Percentiles rank a stretch among this genome's conserved stretches.
These are phyloP conservation scores for Trichosporon sp. DNA, from an alignment of 1,284 basidiomycete species.

Conservation along the genomic window DNA sequence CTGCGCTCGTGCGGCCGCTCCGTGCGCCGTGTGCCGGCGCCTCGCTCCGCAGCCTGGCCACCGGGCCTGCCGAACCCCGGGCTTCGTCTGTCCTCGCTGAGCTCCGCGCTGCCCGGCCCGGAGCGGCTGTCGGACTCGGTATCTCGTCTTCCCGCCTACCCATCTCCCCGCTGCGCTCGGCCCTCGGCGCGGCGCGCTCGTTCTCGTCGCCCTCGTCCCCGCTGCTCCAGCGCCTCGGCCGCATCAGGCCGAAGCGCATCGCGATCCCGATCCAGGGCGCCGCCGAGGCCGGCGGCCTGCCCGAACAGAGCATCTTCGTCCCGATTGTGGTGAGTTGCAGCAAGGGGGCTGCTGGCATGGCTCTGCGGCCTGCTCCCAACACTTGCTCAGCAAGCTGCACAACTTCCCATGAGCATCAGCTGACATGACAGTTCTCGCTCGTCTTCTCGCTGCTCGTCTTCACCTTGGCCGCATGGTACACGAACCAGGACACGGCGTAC, in stretches of 20 bases:
- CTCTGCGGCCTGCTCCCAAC: too few species aligned
- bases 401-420: too few species aligned
- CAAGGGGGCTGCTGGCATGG: neutral
- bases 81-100: neutral
- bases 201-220: slow-evolving; percentile 29
- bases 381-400: too few species aligned
- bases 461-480: slow-evolving; percentile 34
- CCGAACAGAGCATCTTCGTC: slow-evolving; percentile 19
- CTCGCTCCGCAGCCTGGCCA: neutral
- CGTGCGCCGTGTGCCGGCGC: neutral
- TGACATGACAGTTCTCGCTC: slow-evolving; percentile 39
- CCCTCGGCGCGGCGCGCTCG: slow-evolving; percentile 5
- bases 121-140: neutral
- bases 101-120: neutral
- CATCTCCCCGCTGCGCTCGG: neutral
- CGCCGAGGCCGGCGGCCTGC: slow-evolving; percentile 9
- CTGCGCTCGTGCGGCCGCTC: neutral
- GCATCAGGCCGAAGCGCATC: slow-evolving; percentile 13
- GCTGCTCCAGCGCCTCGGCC: slow-evolving; percentile 21
- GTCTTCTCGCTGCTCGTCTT: slow-evolving; percentile 37
- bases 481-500: slow-evolving; percentile 40
- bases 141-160: neutral
- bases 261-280: slow-evolving; percentile 11
- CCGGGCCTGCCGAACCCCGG: too few species aligned
- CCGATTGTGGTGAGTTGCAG: slow-evolving; percentile 47